phyloP scores from a whole-genome alignment of 2,329 filamentous ascomycete species.

The Chaetomiaceae sp. region DNA sequence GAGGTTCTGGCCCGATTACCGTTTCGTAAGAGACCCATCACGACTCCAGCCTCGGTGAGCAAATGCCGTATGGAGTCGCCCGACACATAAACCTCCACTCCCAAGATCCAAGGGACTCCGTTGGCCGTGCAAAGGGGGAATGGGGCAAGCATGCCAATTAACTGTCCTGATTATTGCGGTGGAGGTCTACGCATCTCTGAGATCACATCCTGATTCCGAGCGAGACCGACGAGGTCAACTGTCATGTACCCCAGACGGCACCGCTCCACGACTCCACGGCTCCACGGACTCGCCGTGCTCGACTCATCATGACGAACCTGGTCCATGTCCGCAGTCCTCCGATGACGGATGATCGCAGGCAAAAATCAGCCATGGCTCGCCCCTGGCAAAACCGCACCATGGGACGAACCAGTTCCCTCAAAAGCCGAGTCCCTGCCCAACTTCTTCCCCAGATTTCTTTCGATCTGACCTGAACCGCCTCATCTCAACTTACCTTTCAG shows the following conservation, averaged over 20 bases:
- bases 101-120: no score
- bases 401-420: constrained; percentile 7
- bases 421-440: neutral
- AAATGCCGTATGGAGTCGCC: no score
- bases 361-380: constrained; percentile 1
- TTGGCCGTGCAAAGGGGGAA: no score
- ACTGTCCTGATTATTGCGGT: no score
- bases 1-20: constrained; percentile 1
- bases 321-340: constrained; percentile 4
- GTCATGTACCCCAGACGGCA: constrained; percentile 14
- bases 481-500: neutral
- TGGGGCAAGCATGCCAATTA: no score
- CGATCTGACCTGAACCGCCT: neutral
- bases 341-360: constrained; percentile 5
- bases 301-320: neutral
- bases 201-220: neutral
- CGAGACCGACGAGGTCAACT: neutral
- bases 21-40: constrained; percentile 1
- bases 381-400: neutral
- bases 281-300: constrained; percentile 5
- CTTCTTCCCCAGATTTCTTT: constrained; percentile 8
- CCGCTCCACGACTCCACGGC: constrained; percentile 5
- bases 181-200: no score
- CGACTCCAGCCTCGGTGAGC: neutral
- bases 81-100: no score